Percentiles rank a stretch among this genome's conserved stretches.
Evolutionary conservation across 2,329 filamentous ascomycete genomes (phyloP).

Genomic region (Colletotrichum navitas): DNA sequence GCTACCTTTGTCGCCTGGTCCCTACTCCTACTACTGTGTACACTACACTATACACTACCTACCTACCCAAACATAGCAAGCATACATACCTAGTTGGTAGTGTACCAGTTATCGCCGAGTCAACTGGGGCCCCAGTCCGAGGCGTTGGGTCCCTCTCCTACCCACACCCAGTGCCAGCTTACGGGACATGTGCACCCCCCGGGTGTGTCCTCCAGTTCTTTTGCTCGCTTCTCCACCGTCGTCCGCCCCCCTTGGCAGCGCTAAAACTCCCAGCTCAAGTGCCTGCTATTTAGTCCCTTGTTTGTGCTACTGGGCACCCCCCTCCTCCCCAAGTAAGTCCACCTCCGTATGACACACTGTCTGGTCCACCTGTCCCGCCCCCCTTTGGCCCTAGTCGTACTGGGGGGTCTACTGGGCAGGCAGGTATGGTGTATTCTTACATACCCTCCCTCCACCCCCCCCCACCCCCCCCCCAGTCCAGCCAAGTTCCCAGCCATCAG

Average conservation of each 20-base stretch:
- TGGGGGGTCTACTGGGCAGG: too few species aligned
- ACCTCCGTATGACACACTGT: slow-evolving; percentile 13
- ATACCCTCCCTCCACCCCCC: too few species aligned
- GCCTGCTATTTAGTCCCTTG: slow-evolving; percentile 5
- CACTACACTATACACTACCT: too few species aligned
- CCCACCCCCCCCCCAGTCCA: slow-evolving; percentile 14
- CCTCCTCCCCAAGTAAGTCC: neutral
- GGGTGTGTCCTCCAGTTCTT: neutral
- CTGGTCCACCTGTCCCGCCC: too few species aligned
- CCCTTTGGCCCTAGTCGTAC: too few species aligned
- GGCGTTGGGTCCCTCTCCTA: slow-evolving; percentile 35
- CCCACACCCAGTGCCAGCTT: slow-evolving; percentile 4
- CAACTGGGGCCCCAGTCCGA: slow-evolving; percentile 41
- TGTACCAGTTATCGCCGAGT: slow-evolving; percentile 37
- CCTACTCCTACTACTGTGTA: neutral
- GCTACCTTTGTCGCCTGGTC: slow-evolving; percentile 30
- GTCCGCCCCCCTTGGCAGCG: slow-evolving; percentile 5
- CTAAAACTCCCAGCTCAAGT: slow-evolving; percentile 15
- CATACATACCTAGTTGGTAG: too few species aligned
- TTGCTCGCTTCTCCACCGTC: neutral
- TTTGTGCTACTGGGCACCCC: neutral
- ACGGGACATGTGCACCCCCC: neutral
- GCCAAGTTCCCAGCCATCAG: slow-evolving; percentile 39
- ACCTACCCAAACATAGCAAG: too few species aligned
- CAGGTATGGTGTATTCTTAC: too few species aligned